Evolutionary conservation across 2,329 filamentous ascomycete species (phyloP).

Genomic region (Alternaria postmessia): DNA sequence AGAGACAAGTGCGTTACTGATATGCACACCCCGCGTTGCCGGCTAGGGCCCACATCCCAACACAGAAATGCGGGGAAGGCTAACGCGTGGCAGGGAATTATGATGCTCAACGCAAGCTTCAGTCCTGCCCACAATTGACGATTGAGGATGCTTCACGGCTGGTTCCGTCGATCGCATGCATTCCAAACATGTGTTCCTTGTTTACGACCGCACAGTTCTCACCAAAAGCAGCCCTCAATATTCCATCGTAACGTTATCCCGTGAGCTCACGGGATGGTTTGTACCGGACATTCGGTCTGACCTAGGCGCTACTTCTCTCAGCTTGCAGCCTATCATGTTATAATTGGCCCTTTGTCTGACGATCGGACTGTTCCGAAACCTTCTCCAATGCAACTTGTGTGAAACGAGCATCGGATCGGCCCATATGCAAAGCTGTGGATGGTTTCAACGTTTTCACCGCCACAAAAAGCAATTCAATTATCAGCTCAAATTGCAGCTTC

Average conservation of each 20-base stretch:
- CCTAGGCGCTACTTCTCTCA: conserved; percentile 4
- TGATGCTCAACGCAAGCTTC: conserved; percentile 5
- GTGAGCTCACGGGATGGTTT: not conserved
- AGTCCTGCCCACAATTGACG: not conserved
- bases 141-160: not conserved
- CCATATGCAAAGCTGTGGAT: conserved; percentile 2
- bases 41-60: conserved; percentile 28
- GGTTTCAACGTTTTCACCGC: not conserved
- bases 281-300: not conserved
- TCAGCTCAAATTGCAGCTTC: not conserved
- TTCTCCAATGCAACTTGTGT: conserved; percentile 2
- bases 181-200: conserved; percentile 1
- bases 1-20: conserved; percentile 27
- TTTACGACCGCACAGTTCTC: not conserved
- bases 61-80: conserved; percentile 40
- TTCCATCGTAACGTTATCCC: not conserved
- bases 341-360: conserved; percentile 5
- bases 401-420: conserved; percentile 4
- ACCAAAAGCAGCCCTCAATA: not conserved
- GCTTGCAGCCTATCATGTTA: not conserved
- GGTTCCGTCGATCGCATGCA: not conserved
- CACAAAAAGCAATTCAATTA: not conserved
- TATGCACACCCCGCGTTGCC: conserved; percentile 43
- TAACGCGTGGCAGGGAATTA: conserved; percentile 23
- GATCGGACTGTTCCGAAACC: conserved; percentile 12